Evolutionary conservation across 768 basidiomycete species (phyloP), one percentile per base, ranked within the genome.

Genomic region (Leccinum longicurvipes): DNA sequence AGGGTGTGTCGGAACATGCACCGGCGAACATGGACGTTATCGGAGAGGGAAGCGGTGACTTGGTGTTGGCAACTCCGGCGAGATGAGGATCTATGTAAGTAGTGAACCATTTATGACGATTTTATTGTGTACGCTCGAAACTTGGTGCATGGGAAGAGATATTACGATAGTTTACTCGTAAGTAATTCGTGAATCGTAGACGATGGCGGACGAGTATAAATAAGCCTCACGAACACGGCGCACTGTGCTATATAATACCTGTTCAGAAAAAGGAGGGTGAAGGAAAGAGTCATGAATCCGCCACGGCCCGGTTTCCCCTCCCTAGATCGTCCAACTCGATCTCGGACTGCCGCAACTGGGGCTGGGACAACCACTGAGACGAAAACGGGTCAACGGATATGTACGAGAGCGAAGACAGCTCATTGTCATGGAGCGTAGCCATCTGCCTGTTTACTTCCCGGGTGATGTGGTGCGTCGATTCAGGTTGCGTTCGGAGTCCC

Each of bases 381-480:
- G 36, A 39, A 10, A 9, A 4, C 17, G n/a, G 36, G 9, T 8
- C 36, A 39, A 39, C 4, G n/a, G 36, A 39, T 39, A 39, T 39
- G n/a, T 39, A 6, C 36, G 36, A 39, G n/a, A 39, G 36, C 12
- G 47, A 48, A 28, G 47, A 31, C 29, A 58, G 24, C 17, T 31
- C 48, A 1, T 1, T 19, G 1, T 12, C 27, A 12, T 44, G 42
- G 19, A 63, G 39, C 19, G 29, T 51, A 6, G 54, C 56, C 11
- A 64, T 14, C n/a, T 63, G 63, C 51, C 63, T 23, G 9, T 25
- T 41, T 21, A 62, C 28, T 25, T 62, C 49, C 3, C 24, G 47
- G 28, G 50, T 65, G 21, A 67, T 3, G 11, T 69, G 51, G 47
- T 36, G 39, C 2, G 50, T 65, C 36, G 54, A 39, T 28, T 62